Percentiles rank a stretch among this genome's conserved stretches.
phyloP scores from a whole-genome alignment of 140 eudicot genomes.

The Erigeron philadelphicus region DNA sequence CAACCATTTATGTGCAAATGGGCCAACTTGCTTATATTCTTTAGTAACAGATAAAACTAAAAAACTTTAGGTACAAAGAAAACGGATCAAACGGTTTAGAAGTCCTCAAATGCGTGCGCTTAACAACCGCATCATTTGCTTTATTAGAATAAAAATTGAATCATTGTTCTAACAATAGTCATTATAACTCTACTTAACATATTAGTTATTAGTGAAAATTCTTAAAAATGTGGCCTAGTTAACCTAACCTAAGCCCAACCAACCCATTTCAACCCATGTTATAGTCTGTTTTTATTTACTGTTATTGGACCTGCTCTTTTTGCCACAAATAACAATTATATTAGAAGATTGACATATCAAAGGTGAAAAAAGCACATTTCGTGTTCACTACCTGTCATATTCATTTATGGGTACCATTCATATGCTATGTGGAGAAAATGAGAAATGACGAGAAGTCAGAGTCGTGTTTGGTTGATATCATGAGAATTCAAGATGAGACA shows the following conservation, averaged over 20 bases:
- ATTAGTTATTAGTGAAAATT: background rate
- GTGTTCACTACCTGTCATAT: background rate
- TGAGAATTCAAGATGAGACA: too few relatives aligned
- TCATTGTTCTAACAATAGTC: background rate
- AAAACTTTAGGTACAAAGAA: background rate
- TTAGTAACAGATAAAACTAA: background rate
- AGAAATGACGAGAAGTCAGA: background rate
- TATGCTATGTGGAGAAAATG: background rate
- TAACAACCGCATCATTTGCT: background rate
- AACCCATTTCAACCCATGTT: background rate
- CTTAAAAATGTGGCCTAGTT: background rate
- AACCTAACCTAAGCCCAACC: background rate
- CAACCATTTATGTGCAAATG: background rate
- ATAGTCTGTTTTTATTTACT: background rate
- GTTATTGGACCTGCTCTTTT: background rate
- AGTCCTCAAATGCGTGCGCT: background rate
- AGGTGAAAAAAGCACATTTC: background rate
- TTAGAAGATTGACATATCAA: background rate
- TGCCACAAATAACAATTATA: background rate
- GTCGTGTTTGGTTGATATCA: background rate
- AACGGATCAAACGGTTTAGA: background rate
- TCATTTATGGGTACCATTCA: background rate
- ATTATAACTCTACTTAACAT: background rate
- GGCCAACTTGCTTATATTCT: background rate
- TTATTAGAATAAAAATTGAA: background rate